Conservation (phyloP, 2,329 filamentous ascomycete genomes). For the Annulohypoxylon truncatum region DNA sequence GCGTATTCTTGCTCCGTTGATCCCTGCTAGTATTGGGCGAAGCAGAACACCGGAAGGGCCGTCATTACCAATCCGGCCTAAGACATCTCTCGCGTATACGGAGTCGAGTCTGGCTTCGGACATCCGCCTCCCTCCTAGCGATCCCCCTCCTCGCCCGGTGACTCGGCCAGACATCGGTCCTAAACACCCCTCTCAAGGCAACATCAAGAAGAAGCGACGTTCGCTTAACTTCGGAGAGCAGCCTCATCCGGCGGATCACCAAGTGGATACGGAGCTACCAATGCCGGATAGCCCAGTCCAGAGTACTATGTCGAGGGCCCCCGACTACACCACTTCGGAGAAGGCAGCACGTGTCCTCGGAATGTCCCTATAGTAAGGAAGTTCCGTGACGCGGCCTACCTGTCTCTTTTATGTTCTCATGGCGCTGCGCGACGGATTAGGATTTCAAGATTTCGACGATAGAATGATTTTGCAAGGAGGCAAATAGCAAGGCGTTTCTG, state of each 20-base stretch:
- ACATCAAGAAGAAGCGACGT: conserved; percentile 52
- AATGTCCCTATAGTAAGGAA: conserved; percentile 44
- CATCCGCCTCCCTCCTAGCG: conserved; percentile 36
- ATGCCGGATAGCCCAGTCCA: conserved; percentile 48
- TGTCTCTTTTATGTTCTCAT: background rate
- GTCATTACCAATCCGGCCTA: conserved; percentile 34
- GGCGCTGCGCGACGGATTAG: conserved; percentile 2
- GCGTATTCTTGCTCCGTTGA: conserved; percentile 43
- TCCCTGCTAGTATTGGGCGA: conserved; percentile 43
- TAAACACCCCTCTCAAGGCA: conserved; percentile 49
- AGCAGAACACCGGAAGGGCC: conserved; percentile 44
- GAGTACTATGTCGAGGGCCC: conserved; percentile 28
- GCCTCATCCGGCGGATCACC: conserved; percentile 50
- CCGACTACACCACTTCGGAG: conserved; percentile 47
- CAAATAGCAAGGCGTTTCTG: conserved; percentile 32
- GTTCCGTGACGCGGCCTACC: background rate
- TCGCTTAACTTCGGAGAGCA: conserved; percentile 49
- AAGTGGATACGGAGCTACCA: conserved; percentile 42
- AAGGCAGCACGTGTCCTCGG: conserved; percentile 49
- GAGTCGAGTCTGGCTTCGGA: conserved; percentile 39
- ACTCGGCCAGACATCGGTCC: conserved; percentile 37
- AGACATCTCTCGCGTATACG: conserved; percentile 39
- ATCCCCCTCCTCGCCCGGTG: conserved; percentile 25
- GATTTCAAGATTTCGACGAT: conserved; percentile 15
- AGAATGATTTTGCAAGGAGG: conserved; percentile 23